Percentiles rank a stretch among this genome's conserved stretches.
These are phyloP conservation scores for Hyparrhenia diplandra DNA, from an alignment of 176 grass and related monocot genomes.

Conservation along the genomic window DNA sequence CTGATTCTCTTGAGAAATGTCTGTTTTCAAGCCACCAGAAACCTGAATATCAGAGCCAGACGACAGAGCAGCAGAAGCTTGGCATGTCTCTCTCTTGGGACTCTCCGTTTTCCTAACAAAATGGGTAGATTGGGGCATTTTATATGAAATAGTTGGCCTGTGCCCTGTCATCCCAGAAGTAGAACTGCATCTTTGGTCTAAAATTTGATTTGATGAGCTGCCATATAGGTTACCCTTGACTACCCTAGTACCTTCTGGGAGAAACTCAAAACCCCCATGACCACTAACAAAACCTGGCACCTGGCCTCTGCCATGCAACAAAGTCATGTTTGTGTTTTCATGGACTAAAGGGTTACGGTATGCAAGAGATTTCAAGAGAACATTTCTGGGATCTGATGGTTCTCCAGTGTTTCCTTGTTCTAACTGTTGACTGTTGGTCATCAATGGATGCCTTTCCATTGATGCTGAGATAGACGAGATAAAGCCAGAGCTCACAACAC, in stretches of 20 bases:
- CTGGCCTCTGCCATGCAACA: constrained; percentile 32
- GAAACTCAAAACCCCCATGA: constrained; percentile 35
- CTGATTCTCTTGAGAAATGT: constrained; percentile 29
- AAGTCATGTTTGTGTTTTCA: constrained; percentile 31
- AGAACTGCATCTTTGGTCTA: constrained; percentile 34
- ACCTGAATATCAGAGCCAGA: constrained; percentile 24
- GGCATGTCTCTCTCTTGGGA: constrained; percentile 35
- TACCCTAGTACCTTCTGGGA: constrained; percentile 27
- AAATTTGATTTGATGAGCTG: constrained; percentile 18
- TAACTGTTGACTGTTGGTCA: constrained; percentile 13
- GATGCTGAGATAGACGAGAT: constrained; percentile 40
- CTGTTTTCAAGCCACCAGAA: constrained; percentile 40
- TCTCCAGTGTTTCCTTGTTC: constrained; percentile 35
- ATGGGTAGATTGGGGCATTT: constrained; percentile 38
- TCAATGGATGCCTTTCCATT: constrained; percentile 48
- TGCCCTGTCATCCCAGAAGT: constrained; percentile 35
- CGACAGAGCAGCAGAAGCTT: constrained; percentile 28
- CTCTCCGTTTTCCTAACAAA: constrained; percentile 25
- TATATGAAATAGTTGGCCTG: constrained; percentile 17
- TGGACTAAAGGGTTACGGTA: constrained; percentile 31
- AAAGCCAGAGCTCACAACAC: constrained; percentile 40
- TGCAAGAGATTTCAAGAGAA: constrained; percentile 41
- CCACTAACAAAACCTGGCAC: constrained; percentile 23
- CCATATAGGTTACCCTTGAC: constrained; percentile 36
- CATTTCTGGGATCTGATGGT: constrained; percentile 31